phyloP scores from a whole-genome alignment of 768 basidiomycete genomes.

The Macrocybe gigantea region DNA sequence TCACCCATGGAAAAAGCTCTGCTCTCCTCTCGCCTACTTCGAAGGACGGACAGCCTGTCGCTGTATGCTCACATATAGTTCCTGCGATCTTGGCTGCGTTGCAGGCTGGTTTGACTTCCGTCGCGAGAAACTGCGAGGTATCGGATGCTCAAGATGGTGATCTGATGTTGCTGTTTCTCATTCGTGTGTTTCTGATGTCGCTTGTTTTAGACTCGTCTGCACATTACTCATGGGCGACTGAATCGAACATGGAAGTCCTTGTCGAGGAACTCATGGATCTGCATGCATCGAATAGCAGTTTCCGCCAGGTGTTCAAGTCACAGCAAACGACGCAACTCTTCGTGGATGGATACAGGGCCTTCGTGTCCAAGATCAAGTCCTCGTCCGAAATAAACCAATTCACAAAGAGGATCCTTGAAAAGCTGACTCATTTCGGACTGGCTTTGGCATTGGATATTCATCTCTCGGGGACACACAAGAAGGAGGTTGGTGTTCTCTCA shows the following conservation, averaged over 20 bases:
- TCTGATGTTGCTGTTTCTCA: slow-evolving; percentile 7
- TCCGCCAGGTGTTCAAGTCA: slow-evolving; percentile 70
- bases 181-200: slow-evolving; percentile 5
- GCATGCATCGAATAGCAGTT: slow-evolving; percentile 57
- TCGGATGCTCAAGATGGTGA: slow-evolving; percentile 23
- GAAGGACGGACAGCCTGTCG: slow-evolving; percentile 18
- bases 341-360: slow-evolving; percentile 55
- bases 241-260: slow-evolving; percentile 49
- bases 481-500: slow-evolving; percentile 45
- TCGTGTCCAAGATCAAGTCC: slow-evolving; percentile 38
- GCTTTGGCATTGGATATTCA: slow-evolving; percentile 61
- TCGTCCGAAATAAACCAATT: slow-evolving; percentile 32
- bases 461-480: slow-evolving; percentile 61
- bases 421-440: slow-evolving; percentile 63
- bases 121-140: slow-evolving; percentile 30
- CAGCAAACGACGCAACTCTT: slow-evolving; percentile 65
- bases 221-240: slow-evolving; percentile 23
- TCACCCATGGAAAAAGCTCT: slow-evolving; percentile 1
- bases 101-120: slow-evolving; percentile 42
- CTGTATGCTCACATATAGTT: slow-evolving; percentile 65
- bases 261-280: slow-evolving; percentile 66
- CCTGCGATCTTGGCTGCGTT: slow-evolving; percentile 69
- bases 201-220: slow-evolving; percentile 10
- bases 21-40: slow-evolving; percentile 15
- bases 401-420: slow-evolving; percentile 56